These are phyloP conservation scores for Paecilomyces sp. DNA, from an alignment of 2,329 filamentous ascomycete genomes.

Conservation along the genomic window DNA sequence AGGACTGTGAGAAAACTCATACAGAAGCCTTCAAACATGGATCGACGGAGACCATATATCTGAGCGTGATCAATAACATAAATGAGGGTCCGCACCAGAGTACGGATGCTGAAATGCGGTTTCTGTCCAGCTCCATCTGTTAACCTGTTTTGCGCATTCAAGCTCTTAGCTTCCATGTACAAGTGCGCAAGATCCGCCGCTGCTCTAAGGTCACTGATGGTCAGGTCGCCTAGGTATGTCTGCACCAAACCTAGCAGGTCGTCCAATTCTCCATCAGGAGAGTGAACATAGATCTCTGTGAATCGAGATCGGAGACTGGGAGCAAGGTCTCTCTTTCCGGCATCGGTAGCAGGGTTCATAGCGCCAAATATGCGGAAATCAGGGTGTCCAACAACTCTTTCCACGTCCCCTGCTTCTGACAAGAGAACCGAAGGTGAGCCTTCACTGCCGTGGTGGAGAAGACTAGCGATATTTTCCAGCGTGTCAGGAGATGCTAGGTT, in stretches of 20 bases:
- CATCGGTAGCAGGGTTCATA: conserved; percentile 98
- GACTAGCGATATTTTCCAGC: conserved; percentile 83
- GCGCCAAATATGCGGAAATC: conserved; percentile 95
- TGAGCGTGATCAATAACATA: conserved; percentile 82
- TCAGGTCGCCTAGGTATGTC: conserved; percentile 70
- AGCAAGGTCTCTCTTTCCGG: conserved; percentile 90
- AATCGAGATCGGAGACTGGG: conserved; percentile 85
- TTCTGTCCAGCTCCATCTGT: conserved; percentile 95
- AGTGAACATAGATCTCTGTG: conserved; percentile 89
- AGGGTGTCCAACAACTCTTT: conserved; percentile 80
- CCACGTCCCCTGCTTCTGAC: conserved; percentile 88
- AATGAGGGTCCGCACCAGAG: conserved; percentile 78
- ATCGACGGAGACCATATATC: conserved; percentile 75
- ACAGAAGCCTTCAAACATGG: conserved; percentile 89
- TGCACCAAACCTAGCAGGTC: conserved; percentile 84
- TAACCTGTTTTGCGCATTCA: conserved; percentile 73
- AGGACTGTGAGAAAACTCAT: conserved; percentile 96
- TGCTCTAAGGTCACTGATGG: conserved; percentile 64
- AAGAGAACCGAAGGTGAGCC: conserved; percentile 75
- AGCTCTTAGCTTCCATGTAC: conserved; percentile 78
- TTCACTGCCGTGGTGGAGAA: conserved; percentile 66
- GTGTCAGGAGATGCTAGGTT: conserved; percentile 94
- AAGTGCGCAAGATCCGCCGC: conserved; percentile 76
- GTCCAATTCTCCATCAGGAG: conserved; percentile 77
- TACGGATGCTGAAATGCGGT: conserved; percentile 93